Conservation (phyloP, 805 yeast genomes). For the Lipomyces starkeyi region DNA sequence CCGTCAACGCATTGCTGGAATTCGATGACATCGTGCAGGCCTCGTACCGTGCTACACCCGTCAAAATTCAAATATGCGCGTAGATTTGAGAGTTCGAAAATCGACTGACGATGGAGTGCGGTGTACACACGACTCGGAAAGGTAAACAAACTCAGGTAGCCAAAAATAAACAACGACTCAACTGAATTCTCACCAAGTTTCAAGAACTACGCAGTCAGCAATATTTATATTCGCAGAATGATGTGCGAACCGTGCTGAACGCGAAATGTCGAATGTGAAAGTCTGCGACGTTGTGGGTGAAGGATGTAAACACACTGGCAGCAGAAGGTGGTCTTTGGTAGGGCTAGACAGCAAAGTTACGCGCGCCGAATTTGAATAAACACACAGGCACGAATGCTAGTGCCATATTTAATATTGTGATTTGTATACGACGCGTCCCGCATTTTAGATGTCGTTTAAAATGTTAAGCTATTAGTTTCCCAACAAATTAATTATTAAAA, state of each 20-base stretch:
- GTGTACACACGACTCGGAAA: not conserved
- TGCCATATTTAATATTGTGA: too few species aligned
- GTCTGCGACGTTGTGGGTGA: not conserved
- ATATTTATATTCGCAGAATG: not conserved
- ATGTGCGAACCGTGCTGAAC: not conserved
- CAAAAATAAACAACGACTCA: not conserved
- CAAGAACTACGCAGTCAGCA: not conserved
- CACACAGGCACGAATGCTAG: too few species aligned
- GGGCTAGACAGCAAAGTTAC: too few species aligned
- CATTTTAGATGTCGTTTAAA: not conserved
- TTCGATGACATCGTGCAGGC: constrained; percentile 9
- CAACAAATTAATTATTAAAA: not conserved
- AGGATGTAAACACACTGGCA: not conserved
- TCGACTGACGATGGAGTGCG: not conserved
- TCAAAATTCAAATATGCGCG: not conserved
- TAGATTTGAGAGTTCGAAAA: not conserved
- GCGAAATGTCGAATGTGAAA: not conserved
- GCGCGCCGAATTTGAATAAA: too few species aligned
- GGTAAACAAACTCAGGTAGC: not conserved
- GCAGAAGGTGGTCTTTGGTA: too few species aligned
- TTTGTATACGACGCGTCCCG: too few species aligned
- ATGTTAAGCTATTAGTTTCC: not conserved
- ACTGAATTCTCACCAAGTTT: not conserved
- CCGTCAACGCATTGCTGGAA: not conserved
- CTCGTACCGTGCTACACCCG: not conserved